phyloP scores from a whole-genome alignment of 345 rosid genomes.

The Linum usitatissimum region DNA sequence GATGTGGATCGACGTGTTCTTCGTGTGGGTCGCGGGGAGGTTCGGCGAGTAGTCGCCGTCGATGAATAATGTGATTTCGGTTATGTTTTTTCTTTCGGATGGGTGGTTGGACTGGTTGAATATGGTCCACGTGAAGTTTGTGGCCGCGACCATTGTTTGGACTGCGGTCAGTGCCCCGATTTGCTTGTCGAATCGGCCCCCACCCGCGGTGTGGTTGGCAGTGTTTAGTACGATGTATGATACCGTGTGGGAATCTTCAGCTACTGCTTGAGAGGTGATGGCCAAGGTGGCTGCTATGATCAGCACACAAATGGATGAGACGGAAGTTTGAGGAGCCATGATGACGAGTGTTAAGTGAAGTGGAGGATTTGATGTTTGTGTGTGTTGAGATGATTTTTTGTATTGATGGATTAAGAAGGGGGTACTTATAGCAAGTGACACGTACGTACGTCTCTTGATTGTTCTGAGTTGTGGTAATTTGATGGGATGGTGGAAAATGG shows the following conservation, averaged over 20 bases:
- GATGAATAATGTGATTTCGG: slow-evolving; percentile 18
- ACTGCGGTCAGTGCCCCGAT: background rate
- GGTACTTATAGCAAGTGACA: too few relatives aligned
- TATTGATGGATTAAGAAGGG: too few relatives aligned
- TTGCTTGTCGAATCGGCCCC: background rate
- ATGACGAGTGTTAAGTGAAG: too few relatives aligned
- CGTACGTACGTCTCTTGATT: too few relatives aligned
- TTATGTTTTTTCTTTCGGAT: slow-evolving; percentile 18
- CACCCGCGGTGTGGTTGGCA: background rate
- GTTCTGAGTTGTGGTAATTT: too few relatives aligned
- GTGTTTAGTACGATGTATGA: background rate
- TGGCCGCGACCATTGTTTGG: background rate
- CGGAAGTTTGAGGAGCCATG: too few relatives aligned
- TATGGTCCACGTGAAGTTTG: background rate
- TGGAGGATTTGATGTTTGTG: too few relatives aligned
- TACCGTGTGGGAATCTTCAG: background rate
- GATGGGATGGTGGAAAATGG: too few relatives aligned
- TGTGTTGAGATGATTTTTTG: too few relatives aligned
- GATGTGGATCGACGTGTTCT: slow-evolving; percentile 25
- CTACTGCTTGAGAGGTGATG: too few relatives aligned
- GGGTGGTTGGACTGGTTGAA: background rate
- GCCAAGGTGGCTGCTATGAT: too few relatives aligned
- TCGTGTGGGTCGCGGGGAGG: slow-evolving; percentile 15
- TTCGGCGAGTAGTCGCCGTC: slow-evolving; percentile 7
- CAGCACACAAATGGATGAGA: too few relatives aligned